Conservation (phyloP, 2,329 filamentous ascomycete species). For the Thelonectria rubi region DNA sequence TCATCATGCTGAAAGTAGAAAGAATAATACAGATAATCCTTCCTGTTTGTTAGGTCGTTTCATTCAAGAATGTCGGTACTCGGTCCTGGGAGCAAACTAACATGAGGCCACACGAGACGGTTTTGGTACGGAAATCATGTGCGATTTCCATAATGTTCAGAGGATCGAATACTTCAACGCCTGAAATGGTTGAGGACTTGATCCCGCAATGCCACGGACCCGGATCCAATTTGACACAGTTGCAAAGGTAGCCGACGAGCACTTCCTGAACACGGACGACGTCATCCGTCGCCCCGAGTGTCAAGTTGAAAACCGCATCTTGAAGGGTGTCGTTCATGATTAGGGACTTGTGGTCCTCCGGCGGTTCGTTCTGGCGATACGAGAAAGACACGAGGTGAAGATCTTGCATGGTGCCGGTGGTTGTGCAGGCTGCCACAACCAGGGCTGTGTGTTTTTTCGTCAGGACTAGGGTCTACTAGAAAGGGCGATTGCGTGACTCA, state of each 20-base stretch:
- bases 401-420: not conserved
- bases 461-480: not conserved
- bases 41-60: not conserved
- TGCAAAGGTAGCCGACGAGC: not conserved
- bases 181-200: not conserved
- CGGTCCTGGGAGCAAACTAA: not conserved
- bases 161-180: not conserved
- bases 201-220: not conserved
- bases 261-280: not conserved
- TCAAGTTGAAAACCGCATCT: not conserved
- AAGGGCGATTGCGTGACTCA: not conserved
- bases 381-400: conserved; percentile 1
- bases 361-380: not conserved
- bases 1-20: too few relatives aligned
- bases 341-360: not conserved
- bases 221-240: not conserved
- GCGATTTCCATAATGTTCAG: not conserved
- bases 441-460: not conserved
- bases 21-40: not conserved
- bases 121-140: not conserved
- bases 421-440: not conserved
- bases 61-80: not conserved
- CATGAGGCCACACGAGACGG: not conserved
- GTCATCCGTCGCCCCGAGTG: not conserved
- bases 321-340: not conserved